Base-by-base conservation (phyloP, 108 stramenopile genomes). In the Cyclotella kingstonii region DNA sequence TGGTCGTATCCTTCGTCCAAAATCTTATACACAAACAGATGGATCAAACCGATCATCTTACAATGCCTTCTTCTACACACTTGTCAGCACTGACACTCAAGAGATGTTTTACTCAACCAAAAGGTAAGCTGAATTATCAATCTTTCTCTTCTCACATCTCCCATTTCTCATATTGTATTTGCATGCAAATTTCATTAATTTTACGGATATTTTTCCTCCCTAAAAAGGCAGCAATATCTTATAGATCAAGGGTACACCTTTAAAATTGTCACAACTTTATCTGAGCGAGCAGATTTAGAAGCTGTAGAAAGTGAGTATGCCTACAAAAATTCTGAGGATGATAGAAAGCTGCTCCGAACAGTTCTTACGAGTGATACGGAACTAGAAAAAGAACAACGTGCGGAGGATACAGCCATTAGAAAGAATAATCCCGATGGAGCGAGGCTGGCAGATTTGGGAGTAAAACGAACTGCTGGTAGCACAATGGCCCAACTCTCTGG, bases 231-330 rank as follows among this genome's bases (percentile, higher is more conserved):
- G 66, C 96, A 98, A 64, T 99, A 98, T 68, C 79, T 99, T 33
- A 95, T 98, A 35, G 97, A 98, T 76, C 99, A 99, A 75, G 99
- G 99, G 26, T 99, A 99, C 70, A 98, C 99, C n/a, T 99, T 97
- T 90, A 98, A 98, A 79, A 96, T 98, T 44, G 86, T 94, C 18
- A 94, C 90, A n/a, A 91, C 93, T 41, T 76, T 97, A 3, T 79
- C 76, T 23, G 90, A 89, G 47, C 64, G 67, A 39, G 93, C 93
- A 5, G 77, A 89, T 15, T 73, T 75, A 47, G 82, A 85, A 63
- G 91, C 91, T 0, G 47, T 71, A 14, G 73, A 76, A 53, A 61
- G 85, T 34, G 62, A 66, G n/a, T 93, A 86, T 46, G 77, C 78
- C 17, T 93, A 83, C 66, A 73, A 81, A 41, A 93, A 77, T 18